A percentile compares a stretch with the other conserved stretches of the same genome.
Conservation (phyloP, 352 stramenopile genomes). For the Porosira glacialis region DNA sequence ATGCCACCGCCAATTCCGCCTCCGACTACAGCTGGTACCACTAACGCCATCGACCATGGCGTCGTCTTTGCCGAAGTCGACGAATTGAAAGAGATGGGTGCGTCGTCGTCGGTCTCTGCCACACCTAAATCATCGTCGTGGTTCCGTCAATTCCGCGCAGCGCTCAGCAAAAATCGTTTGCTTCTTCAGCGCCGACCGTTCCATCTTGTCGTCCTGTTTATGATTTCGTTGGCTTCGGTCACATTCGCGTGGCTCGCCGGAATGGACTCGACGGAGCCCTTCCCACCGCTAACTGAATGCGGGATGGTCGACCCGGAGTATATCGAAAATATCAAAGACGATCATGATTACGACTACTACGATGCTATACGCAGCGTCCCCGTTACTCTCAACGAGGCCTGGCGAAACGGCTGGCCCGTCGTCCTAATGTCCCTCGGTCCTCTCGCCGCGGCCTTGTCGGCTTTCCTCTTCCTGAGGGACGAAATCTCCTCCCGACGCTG, state of each 20-base stretch:
- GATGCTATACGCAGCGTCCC: constrained; percentile 26
- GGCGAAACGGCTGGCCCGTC: constrained; percentile 18
- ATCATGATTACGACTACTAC: neutral
- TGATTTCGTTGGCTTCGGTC: constrained; percentile 34
- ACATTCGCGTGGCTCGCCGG: constrained; percentile 45
- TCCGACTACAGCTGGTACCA: too few species aligned
- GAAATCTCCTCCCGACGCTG: constrained; percentile 49
- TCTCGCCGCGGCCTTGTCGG: constrained; percentile 35
- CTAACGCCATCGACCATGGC: too few species aligned
- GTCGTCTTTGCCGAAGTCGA: too few species aligned
- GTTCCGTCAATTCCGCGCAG: constrained; percentile 40
- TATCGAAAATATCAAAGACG: neutral
- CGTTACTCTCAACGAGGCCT: constrained; percentile 42
- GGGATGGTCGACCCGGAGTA: constrained; percentile 43
- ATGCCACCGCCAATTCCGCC: too few species aligned
- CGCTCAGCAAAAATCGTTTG: constrained; percentile 38
- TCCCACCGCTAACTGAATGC: constrained; percentile 46
- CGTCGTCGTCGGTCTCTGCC: too few species aligned
- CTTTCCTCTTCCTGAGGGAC: constrained; percentile 45
- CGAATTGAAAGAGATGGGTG: too few species aligned
- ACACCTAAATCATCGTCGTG: constrained; percentile 21
- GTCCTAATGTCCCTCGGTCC: constrained; percentile 46
- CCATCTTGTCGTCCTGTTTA: constrained; percentile 32
- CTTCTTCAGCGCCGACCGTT: constrained; percentile 48
- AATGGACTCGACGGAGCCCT: constrained; percentile 13